Conservation (phyloP, 805 yeast species). For the Lipomyces starkeyi region DNA sequence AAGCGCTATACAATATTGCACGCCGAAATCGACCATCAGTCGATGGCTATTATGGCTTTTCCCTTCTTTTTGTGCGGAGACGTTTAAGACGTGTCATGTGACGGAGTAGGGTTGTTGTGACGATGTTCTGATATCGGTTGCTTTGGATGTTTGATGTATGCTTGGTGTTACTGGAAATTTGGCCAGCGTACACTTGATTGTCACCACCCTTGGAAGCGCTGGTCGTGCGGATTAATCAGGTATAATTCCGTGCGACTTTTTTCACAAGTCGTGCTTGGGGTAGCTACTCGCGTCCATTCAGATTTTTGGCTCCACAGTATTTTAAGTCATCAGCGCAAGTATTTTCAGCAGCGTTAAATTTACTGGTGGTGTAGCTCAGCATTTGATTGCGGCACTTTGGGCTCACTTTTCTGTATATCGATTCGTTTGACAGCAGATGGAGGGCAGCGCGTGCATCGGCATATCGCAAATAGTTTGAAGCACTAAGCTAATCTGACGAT, state of each 20-base stretch:
- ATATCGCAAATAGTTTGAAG: conserved; percentile 34
- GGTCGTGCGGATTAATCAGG: neutral
- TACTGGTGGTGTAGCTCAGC: neutral
- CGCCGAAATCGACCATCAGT: neutral
- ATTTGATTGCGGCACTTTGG: neutral
- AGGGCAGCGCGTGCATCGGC: conserved; percentile 14
- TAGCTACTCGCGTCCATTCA: too few relatives aligned
- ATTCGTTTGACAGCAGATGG: neutral
- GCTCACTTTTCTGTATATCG: neutral
- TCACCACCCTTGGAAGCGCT: neutral
- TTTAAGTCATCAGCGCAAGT: neutral
- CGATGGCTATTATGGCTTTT: neutral
- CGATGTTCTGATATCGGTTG: neutral
- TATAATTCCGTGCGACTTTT: neutral
- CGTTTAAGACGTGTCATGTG: neutral
- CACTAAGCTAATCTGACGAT: conserved; percentile 19
- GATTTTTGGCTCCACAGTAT: neutral
- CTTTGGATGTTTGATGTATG: neutral
- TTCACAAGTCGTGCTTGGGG: too few relatives aligned
- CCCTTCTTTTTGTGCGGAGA: neutral
- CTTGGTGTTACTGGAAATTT: neutral
- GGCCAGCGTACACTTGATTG: neutral
- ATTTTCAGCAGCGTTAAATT: neutral
- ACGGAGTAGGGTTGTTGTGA: neutral
- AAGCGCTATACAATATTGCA: neutral